Percentiles rank a stretch among this genome's conserved stretches.
phyloP scores from a whole-genome alignment of 768 basidiomycete genomes.

The Rhodocollybia butyracea region DNA sequence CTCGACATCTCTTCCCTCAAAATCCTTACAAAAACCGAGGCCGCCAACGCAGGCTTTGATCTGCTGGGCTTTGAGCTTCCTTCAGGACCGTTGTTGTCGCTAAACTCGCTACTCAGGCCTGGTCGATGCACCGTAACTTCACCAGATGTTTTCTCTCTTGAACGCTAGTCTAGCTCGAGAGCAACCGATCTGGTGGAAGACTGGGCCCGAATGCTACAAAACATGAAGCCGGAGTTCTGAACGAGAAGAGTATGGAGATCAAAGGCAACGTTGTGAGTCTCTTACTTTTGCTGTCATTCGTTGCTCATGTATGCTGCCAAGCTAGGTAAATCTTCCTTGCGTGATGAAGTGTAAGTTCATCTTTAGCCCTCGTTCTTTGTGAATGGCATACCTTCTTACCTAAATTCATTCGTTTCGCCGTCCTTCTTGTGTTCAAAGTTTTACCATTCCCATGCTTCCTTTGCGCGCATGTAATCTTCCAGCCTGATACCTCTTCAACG shows the following conservation, averaged over 20 bases:
- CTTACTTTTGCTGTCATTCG: conserved; percentile 7
- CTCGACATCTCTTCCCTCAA: conserved; percentile 76
- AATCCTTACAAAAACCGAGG: conserved; percentile 53
- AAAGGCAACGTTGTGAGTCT: conserved; percentile 74
- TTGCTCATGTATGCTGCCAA: conserved; percentile 27
- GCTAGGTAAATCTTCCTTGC: conserved; percentile 75
- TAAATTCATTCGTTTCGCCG: no score
- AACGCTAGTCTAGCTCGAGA: conserved; percentile 73
- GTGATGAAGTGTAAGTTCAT: conserved; percentile 74
- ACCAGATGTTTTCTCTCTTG: conserved; percentile 76
- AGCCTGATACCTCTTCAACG: no score
- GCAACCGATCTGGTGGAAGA: conserved; percentile 40
- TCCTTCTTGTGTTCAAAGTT: no score
- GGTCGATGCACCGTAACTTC: conserved; percentile 85
- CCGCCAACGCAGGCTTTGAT: conserved; percentile 64
- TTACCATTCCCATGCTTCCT: no score
- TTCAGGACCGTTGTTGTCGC: no score
- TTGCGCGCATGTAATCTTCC: no score
- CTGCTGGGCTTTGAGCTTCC: conserved; percentile 79
- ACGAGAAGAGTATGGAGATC: conserved; percentile 72
- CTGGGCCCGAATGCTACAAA: conserved; percentile 56
- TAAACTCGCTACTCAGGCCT: conserved; percentile 74
- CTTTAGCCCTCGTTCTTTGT: conserved; percentile 47
- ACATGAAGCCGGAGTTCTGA: conserved; percentile 84
- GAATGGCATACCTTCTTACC: conserved; percentile 5